Conservation (phyloP, 768 basidiomycete species). For the Leccinum variicolor region DNA sequence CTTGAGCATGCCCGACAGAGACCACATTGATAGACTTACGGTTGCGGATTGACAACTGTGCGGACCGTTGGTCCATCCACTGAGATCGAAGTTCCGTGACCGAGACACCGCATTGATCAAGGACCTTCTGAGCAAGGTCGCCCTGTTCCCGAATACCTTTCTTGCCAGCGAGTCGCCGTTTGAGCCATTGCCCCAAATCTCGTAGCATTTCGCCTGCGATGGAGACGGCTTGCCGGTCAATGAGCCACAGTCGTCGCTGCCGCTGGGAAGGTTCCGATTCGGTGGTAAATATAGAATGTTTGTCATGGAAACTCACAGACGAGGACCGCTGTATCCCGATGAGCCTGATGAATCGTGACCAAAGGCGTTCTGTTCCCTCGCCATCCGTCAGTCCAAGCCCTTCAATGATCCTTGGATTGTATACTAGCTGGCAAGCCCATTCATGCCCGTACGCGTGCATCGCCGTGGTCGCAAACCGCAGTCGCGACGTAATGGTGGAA, state of each 20-base stretch:
- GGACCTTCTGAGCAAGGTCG: constrained; percentile 3
- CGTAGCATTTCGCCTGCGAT: not conserved
- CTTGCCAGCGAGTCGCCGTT: constrained; percentile 11
- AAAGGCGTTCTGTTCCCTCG: constrained; percentile 22
- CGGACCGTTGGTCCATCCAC: constrained; percentile 33
- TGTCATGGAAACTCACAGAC: constrained; percentile 23
- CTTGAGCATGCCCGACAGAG: too few species aligned
- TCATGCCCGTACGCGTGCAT: too few species aligned
- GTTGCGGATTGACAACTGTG: constrained; percentile 28
- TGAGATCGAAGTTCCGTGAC: constrained; percentile 22
- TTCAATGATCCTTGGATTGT: not conserved
- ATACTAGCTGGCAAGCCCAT: too few species aligned
- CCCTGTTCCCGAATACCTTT: constrained; percentile 15
- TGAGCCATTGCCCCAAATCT: constrained; percentile 30
- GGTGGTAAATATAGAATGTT: too few species aligned
- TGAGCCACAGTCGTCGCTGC: constrained; percentile 29
- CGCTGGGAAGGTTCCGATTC: constrained; percentile 10
- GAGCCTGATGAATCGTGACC: constrained; percentile 33
- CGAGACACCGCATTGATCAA: constrained; percentile 18
- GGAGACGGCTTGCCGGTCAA: constrained; percentile 29
- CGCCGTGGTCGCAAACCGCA: not conserved
- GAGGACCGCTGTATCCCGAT: constrained; percentile 33
- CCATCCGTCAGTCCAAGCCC: not conserved
- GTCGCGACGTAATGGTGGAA: not conserved
- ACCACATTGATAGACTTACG: constrained; percentile 13